phyloP scores from a whole-genome alignment of 768 basidiomycete genomes.

The Lepiota brunneoincarnata region DNA sequence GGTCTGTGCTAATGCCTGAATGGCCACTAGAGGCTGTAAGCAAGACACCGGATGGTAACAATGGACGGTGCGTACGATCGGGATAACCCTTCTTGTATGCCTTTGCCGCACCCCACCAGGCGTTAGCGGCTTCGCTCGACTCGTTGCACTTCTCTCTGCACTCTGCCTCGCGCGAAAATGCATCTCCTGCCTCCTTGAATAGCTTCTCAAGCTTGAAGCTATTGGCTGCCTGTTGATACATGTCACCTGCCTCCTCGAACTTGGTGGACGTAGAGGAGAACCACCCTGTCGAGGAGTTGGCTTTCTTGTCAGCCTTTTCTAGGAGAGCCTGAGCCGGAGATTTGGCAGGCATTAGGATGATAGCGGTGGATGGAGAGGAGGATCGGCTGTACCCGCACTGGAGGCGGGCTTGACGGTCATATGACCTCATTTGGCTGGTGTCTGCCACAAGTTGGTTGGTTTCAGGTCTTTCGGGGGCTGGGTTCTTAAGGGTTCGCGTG shows the following conservation, averaged over 20 bases:
- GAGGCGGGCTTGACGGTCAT: constrained; percentile 15
- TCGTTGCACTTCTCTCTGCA: constrained; percentile 89
- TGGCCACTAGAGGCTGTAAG: constrained; percentile 61
- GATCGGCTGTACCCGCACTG: constrained; percentile 13
- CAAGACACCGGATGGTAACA: constrained; percentile 7
- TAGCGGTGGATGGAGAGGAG: constrained; percentile 17
- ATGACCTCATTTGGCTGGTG: constrained; percentile 12
- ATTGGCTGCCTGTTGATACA: constrained; percentile 94
- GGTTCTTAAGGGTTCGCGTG: neutral
- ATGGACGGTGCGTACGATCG: constrained; percentile 59
- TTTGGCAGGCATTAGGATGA: constrained; percentile 61
- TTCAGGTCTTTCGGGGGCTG: neutral
- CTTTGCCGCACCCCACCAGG: constrained; percentile 98
- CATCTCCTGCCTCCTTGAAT: constrained; percentile 90
- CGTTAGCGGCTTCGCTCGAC: constrained; percentile 92
- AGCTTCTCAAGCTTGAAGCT: constrained; percentile 88
- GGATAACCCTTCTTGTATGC: constrained; percentile 88
- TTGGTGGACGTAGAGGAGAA: constrained; percentile 82
- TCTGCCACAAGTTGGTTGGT: neutral
- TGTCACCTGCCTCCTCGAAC: constrained; percentile 93
- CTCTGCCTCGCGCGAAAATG: constrained; percentile 91
- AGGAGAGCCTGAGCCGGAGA: constrained; percentile 74
- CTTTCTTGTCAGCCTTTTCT: constrained; percentile 93
- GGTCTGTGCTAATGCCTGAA: constrained; percentile 82
- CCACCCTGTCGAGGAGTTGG: constrained; percentile 80